Percentiles rank a stretch among this genome's conserved stretches.
Evolutionary conservation across 441 rosid genomes (phyloP).

Genomic region (Mallotus repandus): DNA sequence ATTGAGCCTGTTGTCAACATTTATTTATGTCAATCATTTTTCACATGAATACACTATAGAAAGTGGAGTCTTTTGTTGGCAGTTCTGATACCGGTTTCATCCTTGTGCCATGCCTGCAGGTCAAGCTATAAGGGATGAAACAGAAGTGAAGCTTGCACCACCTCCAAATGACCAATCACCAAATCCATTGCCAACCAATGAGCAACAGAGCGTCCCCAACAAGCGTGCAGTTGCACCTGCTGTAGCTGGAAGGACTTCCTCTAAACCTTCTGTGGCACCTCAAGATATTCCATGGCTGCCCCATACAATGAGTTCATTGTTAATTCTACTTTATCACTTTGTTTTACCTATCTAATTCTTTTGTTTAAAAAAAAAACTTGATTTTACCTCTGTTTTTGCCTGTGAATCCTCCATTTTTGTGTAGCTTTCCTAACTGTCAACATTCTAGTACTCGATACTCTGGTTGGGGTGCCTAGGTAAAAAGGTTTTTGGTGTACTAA

Average conservation of each 20-base stretch:
- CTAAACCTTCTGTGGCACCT: constrained; percentile 24
- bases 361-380: too few species aligned
- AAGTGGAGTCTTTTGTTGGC: not conserved
- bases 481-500: not conserved
- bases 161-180: constrained; percentile 25
- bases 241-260: constrained; percentile 25
- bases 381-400: not conserved
- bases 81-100: not conserved
- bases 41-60: not conserved
- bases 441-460: too few species aligned
- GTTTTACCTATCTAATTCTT: constrained; percentile 4
- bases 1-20: not conserved
- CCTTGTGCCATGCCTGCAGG: constrained; percentile 24
- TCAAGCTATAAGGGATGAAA: constrained; percentile 22
- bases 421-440: constrained; percentile 3
- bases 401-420: constrained; percentile 29
- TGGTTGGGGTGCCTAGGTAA: constrained; percentile 16
- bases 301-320: constrained; percentile 11
- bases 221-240: constrained; percentile 34
- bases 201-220: constrained; percentile 33
- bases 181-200: constrained; percentile 36
- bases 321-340: constrained; percentile 14
- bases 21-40: not conserved
- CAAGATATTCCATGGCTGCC: constrained; percentile 14
- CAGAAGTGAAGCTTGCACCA: constrained; percentile 22